These are phyloP conservation scores for Xylaria grammica DNA, from an alignment of 495 filamentous ascomycete species.

Conservation along the genomic window DNA sequence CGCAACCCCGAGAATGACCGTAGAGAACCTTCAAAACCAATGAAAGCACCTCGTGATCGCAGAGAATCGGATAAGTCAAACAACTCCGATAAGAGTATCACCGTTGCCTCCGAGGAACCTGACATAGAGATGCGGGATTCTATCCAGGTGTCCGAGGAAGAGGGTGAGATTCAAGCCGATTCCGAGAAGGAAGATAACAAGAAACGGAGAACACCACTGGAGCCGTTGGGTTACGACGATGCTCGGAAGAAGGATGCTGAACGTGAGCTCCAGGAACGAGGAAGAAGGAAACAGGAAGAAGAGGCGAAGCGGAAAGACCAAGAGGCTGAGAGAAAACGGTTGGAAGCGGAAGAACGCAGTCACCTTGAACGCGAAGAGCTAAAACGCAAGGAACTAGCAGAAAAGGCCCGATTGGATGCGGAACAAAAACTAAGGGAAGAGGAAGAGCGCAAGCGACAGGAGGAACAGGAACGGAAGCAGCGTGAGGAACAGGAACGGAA, in stretches of 20 bases:
- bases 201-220: constrained; percentile 46
- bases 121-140: constrained; percentile 56
- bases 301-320: constrained; percentile 45
- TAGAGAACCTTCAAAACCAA: constrained; percentile 41
- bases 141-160: constrained; percentile 33
- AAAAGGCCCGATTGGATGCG: constrained; percentile 29
- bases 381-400: constrained; percentile 26
- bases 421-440: constrained; percentile 32
- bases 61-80: constrained; percentile 45
- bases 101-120: constrained; percentile 52
- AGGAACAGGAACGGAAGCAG: constrained; percentile 36
- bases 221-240: constrained; percentile 51
- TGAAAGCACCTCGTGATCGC: constrained; percentile 42
- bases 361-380: constrained; percentile 29
- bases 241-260: constrained; percentile 53
- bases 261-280: constrained; percentile 54
- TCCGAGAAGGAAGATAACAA: constrained; percentile 48
- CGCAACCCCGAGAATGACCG: constrained; percentile 40
- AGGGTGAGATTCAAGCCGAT: constrained; percentile 48
- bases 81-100: constrained; percentile 50
- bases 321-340: constrained; percentile 56
- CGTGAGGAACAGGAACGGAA: constrained; percentile 42
- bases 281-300: constrained; percentile 53
- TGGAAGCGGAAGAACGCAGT: constrained; percentile 26
- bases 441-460: constrained; percentile 33